Base-by-base conservation (phyloP, 352 stramenopile genomes). In the Pythium folliculosum region DNA sequence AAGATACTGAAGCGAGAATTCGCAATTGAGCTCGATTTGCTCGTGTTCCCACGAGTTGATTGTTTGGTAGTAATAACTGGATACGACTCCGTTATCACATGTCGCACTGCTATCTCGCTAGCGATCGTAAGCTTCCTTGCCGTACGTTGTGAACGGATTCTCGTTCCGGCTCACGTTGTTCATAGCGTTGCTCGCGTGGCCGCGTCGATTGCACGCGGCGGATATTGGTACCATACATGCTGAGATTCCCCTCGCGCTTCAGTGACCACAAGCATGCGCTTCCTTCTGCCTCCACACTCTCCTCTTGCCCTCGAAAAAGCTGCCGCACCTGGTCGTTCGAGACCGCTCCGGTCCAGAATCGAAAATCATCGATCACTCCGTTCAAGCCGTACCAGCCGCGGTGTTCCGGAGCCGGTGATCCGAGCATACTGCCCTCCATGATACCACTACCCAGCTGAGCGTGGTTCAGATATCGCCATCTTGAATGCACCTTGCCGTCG, bases 321-420 rank as follows among this genome's bases (percentile, higher is more conserved):
- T 32, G 56, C 27, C n/a, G 21, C 10, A 35, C 43, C 7, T 63
- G 22, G 3, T 52, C 55, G 1, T 16, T 38, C 6, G 21, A 27
- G 21, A 62, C 5, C 4, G 27, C 55, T 8, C 40, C 40, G 55
- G 35, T 52, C 55, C 55, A 62, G 35, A 65, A 50, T 2, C 58
- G 48, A 37, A 55, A 57, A 6, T 53, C 50, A 22, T 57, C 58
- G 5, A 65, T 12, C 8, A 65, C 21, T 0, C 58, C 58, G 12
- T 56, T 23, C 21, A 65, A 65, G 3, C 47, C 58, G 22, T 65
- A 65, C 58, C 58, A 65, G 16, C 35, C 55, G 10, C 48, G 50
- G 32, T 55, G 37, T 30, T 58, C 30, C 2, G 47, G 30, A 13
- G 47, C 37, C 27, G 58, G 58, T 19, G 47, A 30, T 1, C 58